These are phyloP conservation scores for Fusarium irregulare DNA, from an alignment of 2,329 filamentous ascomycete species.

Conservation along the genomic window DNA sequence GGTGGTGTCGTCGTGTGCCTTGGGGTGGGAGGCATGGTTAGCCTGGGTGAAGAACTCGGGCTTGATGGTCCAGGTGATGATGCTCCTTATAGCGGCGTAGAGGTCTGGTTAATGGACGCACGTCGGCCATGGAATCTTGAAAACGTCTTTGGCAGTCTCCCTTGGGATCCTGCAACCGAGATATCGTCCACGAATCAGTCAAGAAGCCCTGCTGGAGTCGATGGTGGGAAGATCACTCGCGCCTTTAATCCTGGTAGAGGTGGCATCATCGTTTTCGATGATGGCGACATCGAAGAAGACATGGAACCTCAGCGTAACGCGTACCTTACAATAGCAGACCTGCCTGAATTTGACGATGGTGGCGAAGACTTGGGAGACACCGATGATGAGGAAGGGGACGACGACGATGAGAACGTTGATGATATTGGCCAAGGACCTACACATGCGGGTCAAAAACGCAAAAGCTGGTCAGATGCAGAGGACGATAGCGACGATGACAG, in stretches of 20 bases:
- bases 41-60: conserved; percentile 82
- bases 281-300: conserved; percentile 92
- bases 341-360: conserved; percentile 88
- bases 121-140: conserved; percentile 93
- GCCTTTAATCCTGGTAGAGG: conserved; percentile 82
- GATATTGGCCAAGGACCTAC: conserved; percentile 50
- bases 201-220: conserved; percentile 72
- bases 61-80: conserved; percentile 73
- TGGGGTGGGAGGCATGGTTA: conserved; percentile 91
- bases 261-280: conserved; percentile 93
- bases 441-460: conserved; percentile 75
- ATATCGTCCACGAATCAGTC: conserved; percentile 60
- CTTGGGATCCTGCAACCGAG: conserved; percentile 63
- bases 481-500: conserved; percentile 80
- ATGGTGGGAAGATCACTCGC: conserved; percentile 76
- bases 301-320: conserved; percentile 79
- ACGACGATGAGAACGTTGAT: conserved; percentile 45
- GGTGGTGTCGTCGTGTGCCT: conserved; percentile 93
- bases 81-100: conserved; percentile 81
- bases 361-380: conserved; percentile 70
- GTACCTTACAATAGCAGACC: conserved; percentile 85
- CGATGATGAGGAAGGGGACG: conserved; percentile 65
- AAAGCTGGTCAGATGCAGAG: conserved; percentile 79
- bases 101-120: conserved; percentile 94
- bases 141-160: conserved; percentile 88